Base-by-base conservation (phyloP, 108 stramenopile species). In the Cyclotella atomus region DNA sequence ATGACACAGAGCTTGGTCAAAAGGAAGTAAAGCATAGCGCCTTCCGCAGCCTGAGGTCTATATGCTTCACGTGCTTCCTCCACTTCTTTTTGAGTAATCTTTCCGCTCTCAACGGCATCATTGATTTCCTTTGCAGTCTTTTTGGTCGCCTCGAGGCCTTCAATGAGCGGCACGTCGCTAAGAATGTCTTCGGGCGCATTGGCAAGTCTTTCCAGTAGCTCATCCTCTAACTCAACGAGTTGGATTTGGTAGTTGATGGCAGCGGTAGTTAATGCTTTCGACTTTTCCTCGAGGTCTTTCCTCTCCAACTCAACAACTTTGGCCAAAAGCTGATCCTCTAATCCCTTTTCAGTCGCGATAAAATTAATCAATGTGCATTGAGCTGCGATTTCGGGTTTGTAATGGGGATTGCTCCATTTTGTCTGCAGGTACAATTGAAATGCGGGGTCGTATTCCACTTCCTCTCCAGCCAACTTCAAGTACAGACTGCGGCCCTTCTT, bases 1-100 rank as follows among this genome's bases (percentile, higher is more conserved):
- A 97, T 93, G 61, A 83, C 53, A 60, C 79, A 90, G 36, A 97
- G 83, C 59, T 93, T 90, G 0, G 96, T 97, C 33, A 97, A 83
- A 52, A 95, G 82, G 86, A 97, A 95, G 81, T 97, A 97, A 9
- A 97, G 83, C 96, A 97, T 97, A n/a, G 96, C 95, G 19, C 94
- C 96, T 67, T 97, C 96, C 0, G 91, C 74, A 24, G 96, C 96
- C 66, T 93, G 91, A 14, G 85, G 85, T 3, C 95, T 77, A 86
- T 95, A 97, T 41, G 83, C 66, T 72, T 97, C 94, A 34, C 96
- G 86, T 12, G 93, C 93, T 64, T 84, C 63, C 66, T 88, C 87
- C 53, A 97, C 94, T 47, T 92, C 88, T 23, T 72, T 73, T 70
- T 93, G 83, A 2, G 93, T 92, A 34, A 85, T 80, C 73, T 89